A percentile compares a stretch with the other conserved stretches of the same genome.
Evolutionary conservation across 305 asterid species (phyloP).

Genomic region (Solanum hybrid): DNA sequence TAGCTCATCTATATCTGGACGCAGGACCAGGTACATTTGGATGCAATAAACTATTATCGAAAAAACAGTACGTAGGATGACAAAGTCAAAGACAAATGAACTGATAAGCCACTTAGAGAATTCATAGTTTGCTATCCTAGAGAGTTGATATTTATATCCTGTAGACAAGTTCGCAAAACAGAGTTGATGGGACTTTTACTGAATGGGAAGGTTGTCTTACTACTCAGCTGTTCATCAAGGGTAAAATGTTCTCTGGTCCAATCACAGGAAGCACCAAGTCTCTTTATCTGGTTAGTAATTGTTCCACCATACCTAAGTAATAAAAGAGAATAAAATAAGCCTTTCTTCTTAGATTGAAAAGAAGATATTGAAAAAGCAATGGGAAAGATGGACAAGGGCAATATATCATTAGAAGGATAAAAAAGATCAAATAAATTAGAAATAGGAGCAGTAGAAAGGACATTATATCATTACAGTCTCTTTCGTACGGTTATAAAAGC

Average conservation of each 20-base stretch:
- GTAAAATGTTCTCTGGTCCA: slow-evolving; percentile 95
- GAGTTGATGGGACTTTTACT: slow-evolving; percentile 32
- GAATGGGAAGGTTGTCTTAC: slow-evolving; percentile 62
- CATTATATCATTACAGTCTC: background rate
- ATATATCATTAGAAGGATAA: background rate
- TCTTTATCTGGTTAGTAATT: slow-evolving; percentile 88
- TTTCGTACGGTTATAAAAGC: background rate
- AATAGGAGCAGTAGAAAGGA: background rate
- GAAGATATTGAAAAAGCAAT: background rate
- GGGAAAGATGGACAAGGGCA: background rate
- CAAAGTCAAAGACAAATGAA: background rate
- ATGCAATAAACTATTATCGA: background rate
- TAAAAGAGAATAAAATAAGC: background rate
- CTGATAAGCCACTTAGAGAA: background rate
- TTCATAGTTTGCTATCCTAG: slow-evolving; percentile 14
- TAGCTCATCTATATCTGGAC: background rate
- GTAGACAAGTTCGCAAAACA: background rate
- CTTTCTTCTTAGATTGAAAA: background rate
- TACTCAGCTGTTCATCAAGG: slow-evolving; percentile 90
- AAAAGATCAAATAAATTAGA: background rate
- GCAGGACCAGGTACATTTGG: slow-evolving; percentile 6
- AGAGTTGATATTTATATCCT: background rate
- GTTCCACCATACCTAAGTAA: slow-evolving; percentile 89
- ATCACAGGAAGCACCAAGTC: slow-evolving; percentile 99
- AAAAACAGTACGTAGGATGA: background rate